Evolutionary conservation across 768 basidiomycete genomes (phyloP).

Genomic region (Pulveroboletus sp.): DNA sequence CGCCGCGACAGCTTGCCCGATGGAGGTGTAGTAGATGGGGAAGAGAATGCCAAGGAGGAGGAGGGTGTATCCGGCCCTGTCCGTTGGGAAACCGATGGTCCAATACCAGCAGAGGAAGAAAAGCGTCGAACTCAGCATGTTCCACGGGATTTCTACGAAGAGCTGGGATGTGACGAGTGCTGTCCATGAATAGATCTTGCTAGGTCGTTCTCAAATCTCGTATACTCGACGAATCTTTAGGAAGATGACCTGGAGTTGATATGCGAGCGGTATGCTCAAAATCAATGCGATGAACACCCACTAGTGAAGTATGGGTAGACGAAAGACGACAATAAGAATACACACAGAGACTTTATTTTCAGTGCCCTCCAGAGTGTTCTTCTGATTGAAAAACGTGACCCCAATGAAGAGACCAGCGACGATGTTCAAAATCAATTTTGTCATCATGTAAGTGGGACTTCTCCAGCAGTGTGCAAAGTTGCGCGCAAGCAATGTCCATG

Average conservation of each 20-base stretch:
- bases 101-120: constrained; percentile 70
- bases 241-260: constrained; percentile 62
- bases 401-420: constrained; percentile 54
- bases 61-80: constrained; percentile 57
- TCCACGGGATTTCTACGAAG: constrained; percentile 58
- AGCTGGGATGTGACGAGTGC: constrained; percentile 53
- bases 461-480: constrained; percentile 49
- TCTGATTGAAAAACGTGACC: constrained; percentile 60
- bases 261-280: constrained; percentile 47
- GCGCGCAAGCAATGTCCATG: constrained; percentile 41
- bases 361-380: constrained; percentile 51
- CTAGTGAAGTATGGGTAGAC: constrained; percentile 22
- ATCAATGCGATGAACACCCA: constrained; percentile 56
- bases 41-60: constrained; percentile 53
- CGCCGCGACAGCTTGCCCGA: constrained; percentile 58
- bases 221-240: constrained; percentile 57
- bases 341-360: constrained; percentile 65
- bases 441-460: constrained; percentile 55
- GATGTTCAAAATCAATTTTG: constrained; percentile 54
- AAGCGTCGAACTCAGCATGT: constrained; percentile 51
- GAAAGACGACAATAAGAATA: constrained; percentile 6
- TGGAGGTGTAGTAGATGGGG: constrained; percentile 58
- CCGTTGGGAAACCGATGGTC: constrained; percentile 57
- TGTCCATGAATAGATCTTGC: constrained; percentile 63
- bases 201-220: constrained; percentile 62